These are phyloP conservation scores for Fraxinus sp. DNA, from an alignment of 305 asterid genomes.

Conservation along the genomic window DNA sequence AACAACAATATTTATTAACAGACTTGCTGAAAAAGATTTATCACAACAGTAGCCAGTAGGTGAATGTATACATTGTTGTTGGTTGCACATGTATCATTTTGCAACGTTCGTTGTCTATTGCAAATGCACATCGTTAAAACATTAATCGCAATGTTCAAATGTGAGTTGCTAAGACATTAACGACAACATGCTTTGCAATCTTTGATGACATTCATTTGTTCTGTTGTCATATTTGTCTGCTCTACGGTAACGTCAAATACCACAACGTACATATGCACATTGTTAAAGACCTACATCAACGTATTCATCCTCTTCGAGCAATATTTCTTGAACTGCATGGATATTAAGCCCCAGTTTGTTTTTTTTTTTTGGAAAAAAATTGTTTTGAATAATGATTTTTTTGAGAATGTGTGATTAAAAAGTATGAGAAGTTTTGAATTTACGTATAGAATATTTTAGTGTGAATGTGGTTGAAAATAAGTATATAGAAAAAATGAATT, in stretches of 20 bases:
- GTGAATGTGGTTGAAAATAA: too few relatives aligned
- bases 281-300: not conserved
- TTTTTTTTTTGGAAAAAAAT: too few relatives aligned
- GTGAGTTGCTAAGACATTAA: not conserved
- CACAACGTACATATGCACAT: not conserved
- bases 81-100: not conserved
- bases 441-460: too few relatives aligned
- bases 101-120: not conserved
- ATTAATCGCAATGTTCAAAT: not conserved
- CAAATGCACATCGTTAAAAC: not conserved
- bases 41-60: not conserved
- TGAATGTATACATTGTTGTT: too few relatives aligned
- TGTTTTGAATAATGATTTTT: too few relatives aligned
- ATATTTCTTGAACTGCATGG: not conserved
- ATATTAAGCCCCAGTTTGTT: not conserved
- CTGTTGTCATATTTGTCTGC: not conserved
- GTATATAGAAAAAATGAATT: too few relatives aligned
- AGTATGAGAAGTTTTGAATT: too few relatives aligned
- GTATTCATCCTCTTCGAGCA: not conserved
- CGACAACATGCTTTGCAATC: not conserved
- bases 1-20: too few relatives aligned
- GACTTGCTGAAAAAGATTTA: not conserved
- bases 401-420: too few relatives aligned
- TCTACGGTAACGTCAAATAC: not conserved
- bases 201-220: too few relatives aligned